phyloP scores from a whole-genome alignment of 73 alveolate species.

The Paramecium primaurelia region DNA sequence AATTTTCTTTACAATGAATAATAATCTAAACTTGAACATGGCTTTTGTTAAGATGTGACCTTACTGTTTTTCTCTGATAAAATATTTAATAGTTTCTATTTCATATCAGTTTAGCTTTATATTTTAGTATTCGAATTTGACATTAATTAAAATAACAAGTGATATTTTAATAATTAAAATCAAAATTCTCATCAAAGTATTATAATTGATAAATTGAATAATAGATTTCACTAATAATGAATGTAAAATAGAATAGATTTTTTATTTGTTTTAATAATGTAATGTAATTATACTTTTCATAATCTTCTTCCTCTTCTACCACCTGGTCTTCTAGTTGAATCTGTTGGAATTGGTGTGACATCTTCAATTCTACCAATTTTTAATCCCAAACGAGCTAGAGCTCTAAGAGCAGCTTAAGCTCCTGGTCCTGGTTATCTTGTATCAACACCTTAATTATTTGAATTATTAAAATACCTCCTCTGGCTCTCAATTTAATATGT shows the following conservation, averaged over 20 bases:
- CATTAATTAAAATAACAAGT: not conserved
- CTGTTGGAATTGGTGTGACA: slow-evolving; percentile 99
- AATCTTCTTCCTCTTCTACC: slow-evolving; percentile 99
- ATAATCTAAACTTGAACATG: slow-evolving; percentile 24
- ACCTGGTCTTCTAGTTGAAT: slow-evolving; percentile 97
- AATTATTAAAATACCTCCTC: slow-evolving; percentile 82
- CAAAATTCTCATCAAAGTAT: not conserved
- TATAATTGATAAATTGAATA: not conserved
- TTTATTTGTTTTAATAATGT: not conserved
- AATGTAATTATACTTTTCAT: slow-evolving; percentile 59
- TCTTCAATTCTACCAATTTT: slow-evolving; percentile 99
- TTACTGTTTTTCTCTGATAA: slow-evolving; percentile 35
- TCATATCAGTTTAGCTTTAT: slow-evolving; percentile 41
- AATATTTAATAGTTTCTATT: slow-evolving; percentile 31
- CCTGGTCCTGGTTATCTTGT: slow-evolving; percentile 96
- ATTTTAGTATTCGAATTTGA: slow-evolving; percentile 4
- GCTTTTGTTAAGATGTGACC: not conserved
- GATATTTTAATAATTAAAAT: not conserved
- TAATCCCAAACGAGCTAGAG: slow-evolving; percentile 98
- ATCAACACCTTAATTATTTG: slow-evolving; percentile 62
- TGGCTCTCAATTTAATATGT: slow-evolving; percentile 98
- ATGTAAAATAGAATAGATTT: not conserved
- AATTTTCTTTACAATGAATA: not conserved
- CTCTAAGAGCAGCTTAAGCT: slow-evolving; percentile 99
- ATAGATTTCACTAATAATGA: not conserved